Conservation (phyloP, 202 grass and related monocot genomes). For the Digitaria exilis region DNA sequence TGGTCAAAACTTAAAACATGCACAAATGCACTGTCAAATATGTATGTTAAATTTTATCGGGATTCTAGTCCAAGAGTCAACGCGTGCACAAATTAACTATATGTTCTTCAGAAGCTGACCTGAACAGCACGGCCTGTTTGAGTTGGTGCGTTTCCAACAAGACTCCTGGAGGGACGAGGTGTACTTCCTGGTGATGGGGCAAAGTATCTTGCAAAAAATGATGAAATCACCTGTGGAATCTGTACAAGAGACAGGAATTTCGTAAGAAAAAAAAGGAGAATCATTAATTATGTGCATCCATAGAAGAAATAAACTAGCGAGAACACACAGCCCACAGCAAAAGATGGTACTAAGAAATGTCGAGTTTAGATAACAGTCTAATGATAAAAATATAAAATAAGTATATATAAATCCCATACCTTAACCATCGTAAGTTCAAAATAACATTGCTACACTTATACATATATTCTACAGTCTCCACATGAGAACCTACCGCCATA, state of each 20-base stretch:
- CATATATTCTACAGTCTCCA: constrained; percentile 4
- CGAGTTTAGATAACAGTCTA: constrained; percentile 4
- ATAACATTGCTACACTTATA: background rate
- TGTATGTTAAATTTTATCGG: constrained; percentile 23
- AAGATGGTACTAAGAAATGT: constrained; percentile 9
- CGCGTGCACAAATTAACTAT: constrained; percentile 15
- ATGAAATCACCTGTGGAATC: constrained; percentile 70
- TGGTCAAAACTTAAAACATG: background rate
- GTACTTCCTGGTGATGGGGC: constrained; percentile 44
- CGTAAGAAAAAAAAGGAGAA: constrained; percentile 23
- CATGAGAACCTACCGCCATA: background rate
- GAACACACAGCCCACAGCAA: background rate
- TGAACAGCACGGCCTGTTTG: constrained; percentile 51
- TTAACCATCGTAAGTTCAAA: background rate
- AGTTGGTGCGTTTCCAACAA: constrained; percentile 58
- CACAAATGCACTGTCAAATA: background rate
- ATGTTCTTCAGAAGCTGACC: constrained; percentile 52
- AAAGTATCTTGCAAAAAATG: constrained; percentile 78
- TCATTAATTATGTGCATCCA: background rate
- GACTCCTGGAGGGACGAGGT: constrained; percentile 60
- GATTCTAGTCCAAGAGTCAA: constrained; percentile 14
- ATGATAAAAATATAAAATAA: constrained; percentile 4
- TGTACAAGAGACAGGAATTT: constrained; percentile 42
- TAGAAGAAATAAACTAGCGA: background rate
- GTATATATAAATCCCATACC: background rate